Evolutionary conservation across 305 asterid genomes (phyloP), one percentile per base, ranked within the genome.

Genomic region (Caryopteris hybrid): DNA sequence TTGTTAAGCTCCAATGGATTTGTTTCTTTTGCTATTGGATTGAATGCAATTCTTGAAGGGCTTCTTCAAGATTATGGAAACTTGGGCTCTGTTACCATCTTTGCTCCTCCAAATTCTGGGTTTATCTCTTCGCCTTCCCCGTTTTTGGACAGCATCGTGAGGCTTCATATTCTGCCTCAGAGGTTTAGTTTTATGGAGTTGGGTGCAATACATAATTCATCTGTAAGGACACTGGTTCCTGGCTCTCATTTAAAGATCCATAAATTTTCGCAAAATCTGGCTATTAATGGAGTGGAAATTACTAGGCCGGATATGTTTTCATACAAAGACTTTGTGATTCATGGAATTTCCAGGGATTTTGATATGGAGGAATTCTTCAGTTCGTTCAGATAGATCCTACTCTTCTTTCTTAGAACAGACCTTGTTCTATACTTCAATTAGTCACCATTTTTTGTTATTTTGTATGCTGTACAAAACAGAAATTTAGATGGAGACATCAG

Each of bases 31-130:
- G 89, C 96, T 0, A 74, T 83, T 60, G 97, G 86, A 41, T 63
- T 91, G 76, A 81, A 85, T 20, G 74, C 88, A 16, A 82, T 81
- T 75, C 69, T 86, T 64, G 89, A 84, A 45, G 83, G 77, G 63
- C 65, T 91, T 61, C 33, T 84, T 48, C 67, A 50, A 39, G 86
- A 85, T 57, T 75, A 64, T 53, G n/a, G 60, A 4, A 74, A 86
- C 67, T 59, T 86, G 67, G 72, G 65, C 4, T 66, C 81, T 6
- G 83, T 71, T 21, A 85, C 97, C 27, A 53, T 91, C 59, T 86
- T 91, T 38, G 89, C 84, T n/a, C 95, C 96, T 2, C 86, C 85
- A 0, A 71, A 81, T 78, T 75, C 88, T 2, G 83, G 73, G 17
- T 85, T 81, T 21, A 51, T 82, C 46, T 70, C 92, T 0, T 77